Evolutionary conservation across 2,329 filamentous ascomycete species (phyloP), one percentile per base, ranked within the genome.

Genomic region (Colletotrichum noveboracense): DNA sequence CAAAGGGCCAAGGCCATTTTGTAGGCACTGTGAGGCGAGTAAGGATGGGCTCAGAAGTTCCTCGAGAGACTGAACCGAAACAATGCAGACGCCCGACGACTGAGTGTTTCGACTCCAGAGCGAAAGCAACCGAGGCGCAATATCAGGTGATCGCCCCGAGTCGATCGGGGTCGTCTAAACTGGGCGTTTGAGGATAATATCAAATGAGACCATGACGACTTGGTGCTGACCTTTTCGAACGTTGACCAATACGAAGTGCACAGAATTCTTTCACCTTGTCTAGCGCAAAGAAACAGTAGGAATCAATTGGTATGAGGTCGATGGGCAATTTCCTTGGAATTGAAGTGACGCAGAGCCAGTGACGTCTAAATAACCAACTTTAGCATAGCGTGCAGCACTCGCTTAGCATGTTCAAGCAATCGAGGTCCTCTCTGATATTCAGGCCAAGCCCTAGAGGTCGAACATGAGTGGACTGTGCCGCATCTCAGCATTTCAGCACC

Each of bases 131-230:
- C 18, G 1, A 9, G 18, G 38, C 18, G 38, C 38, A 43, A 43
- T n/a, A 18, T 43, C 38, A n/a, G 38, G 18, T 5, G 0, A 43
- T 43, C 18, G 38, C 38, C 3, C 12, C 38, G 3, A 43, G 38
- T 4, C 38, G 9, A 43, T 43, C 1, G 0, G 5, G 38, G 3
- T n/a, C 0, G 5, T 43, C 3, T 43, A 18, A 6, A 7, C 3
- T 43, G 0, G 18, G 38, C 18, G 38, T 18, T 43, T n/a, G 38
- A 3, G 38, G 5, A 0, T 43, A 43, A 43, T n/a, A 7, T 1
- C 18, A 3, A 43, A 43, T 43, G 38, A n/a, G 38, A 43, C 38
- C 18, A 43, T 43, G 38, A 43, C 38, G 38, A n/a, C 38, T 43
- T 43, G 1, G 38, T 43, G 38, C 38, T 43, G 38, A 43, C 38